phyloP scores from a whole-genome alignment of 2,329 filamentous ascomycete species.

The Fusarium cyanostomum region DNA sequence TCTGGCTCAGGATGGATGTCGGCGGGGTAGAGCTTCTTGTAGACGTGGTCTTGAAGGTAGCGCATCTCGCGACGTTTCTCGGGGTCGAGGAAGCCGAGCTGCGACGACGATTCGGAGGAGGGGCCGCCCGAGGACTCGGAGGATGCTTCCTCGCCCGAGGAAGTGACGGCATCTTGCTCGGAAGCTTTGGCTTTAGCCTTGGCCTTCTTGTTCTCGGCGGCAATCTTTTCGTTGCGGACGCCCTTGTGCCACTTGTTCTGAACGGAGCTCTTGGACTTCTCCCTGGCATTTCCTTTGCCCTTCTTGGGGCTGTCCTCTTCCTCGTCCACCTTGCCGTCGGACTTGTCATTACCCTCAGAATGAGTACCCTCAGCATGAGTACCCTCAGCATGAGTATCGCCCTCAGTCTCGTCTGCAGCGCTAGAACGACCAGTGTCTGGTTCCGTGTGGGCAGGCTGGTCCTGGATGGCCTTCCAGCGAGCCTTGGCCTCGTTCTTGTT shows the following conservation, averaged over 20 bases:
- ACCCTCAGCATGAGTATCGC: neutral
- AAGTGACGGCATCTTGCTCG: conserved; percentile 8
- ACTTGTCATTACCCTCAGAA: neutral
- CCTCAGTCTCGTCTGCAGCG: neutral
- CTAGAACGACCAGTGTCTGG: neutral
- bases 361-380: neutral
- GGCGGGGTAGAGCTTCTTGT: conserved; percentile 45
- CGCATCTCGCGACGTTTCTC: conserved; percentile 40
- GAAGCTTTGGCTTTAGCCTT: conserved; percentile 24
- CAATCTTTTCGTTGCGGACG: conserved; percentile 30
- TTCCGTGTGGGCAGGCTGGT: conserved; percentile 9
- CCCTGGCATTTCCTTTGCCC: neutral
- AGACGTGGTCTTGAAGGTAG: conserved; percentile 48
- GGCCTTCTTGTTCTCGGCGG: conserved; percentile 34
- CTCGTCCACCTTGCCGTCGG: conserved; percentile 1
- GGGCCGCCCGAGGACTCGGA: conserved; percentile 22
- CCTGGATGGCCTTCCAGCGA: conserved; percentile 48
- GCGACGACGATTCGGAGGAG: conserved; percentile 29
- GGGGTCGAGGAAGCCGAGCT: conserved; percentile 22
- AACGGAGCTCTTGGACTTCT: neutral
- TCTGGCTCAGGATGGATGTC: conserved; percentile 35
- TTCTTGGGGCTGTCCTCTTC: conserved; percentile 7
- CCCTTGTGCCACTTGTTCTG: conserved; percentile 33
- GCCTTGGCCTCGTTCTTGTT: conserved; percentile 44
- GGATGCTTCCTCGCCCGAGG: conserved; percentile 43